These are phyloP conservation scores for Dendrobium chrysotoxum DNA, from an alignment of 106 monocot genomes.

Conservation along the genomic window DNA sequence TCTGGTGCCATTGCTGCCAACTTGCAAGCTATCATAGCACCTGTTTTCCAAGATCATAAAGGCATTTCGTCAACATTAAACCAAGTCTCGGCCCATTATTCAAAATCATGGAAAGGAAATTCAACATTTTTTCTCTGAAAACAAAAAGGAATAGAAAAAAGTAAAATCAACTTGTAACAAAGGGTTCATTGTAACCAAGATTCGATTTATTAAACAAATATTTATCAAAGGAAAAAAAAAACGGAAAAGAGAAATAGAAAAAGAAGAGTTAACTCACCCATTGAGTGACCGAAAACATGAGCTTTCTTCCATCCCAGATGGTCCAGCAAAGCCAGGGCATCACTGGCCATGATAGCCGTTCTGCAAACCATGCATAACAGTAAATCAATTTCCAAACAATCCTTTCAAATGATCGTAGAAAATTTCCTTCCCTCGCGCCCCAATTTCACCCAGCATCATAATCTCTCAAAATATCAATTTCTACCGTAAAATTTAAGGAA, in stretches of 20 bases:
- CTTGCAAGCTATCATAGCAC: constrained; percentile 95
- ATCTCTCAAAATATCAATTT: neutral
- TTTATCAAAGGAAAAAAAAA: neutral
- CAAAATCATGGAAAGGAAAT: neutral
- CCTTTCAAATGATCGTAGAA: neutral
- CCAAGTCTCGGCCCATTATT: neutral
- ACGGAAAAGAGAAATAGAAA: neutral
- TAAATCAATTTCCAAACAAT: neutral
- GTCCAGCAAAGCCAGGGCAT: constrained; percentile 80
- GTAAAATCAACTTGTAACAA: neutral
- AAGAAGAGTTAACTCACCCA: constrained; percentile 55
- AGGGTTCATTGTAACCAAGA: neutral
- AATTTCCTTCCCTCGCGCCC: neutral
- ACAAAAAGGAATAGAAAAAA: neutral
- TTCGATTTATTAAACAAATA: neutral
- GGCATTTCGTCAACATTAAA: neutral
- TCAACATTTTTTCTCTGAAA: neutral
- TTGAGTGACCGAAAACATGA: constrained; percentile 97
- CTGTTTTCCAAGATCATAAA: constrained; percentile 24
- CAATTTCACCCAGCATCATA: neutral
- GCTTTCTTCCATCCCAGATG: constrained; percentile 92
- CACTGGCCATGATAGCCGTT: constrained; percentile 84
- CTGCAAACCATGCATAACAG: constrained; percentile 30
- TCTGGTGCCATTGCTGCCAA: constrained; percentile 80
- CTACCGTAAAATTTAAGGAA: neutral